Percentiles rank a stretch among this genome's conserved stretches.
Evolutionary conservation across 2,329 filamentous ascomycete species (phyloP).

Genomic region (Colletotrichum zoysiae): DNA sequence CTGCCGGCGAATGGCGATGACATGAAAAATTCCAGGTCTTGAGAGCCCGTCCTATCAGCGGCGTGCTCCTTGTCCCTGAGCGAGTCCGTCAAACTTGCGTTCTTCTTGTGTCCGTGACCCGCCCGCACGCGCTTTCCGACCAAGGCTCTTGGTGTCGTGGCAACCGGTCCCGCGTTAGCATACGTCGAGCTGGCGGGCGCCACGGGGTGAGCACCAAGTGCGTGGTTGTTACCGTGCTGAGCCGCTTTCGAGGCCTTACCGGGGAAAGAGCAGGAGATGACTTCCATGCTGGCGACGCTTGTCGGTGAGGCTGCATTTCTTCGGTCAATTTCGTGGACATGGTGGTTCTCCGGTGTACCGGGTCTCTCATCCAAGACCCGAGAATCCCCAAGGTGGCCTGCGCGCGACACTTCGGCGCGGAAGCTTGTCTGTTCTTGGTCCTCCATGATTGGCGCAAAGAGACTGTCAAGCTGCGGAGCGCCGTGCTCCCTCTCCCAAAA

Average conservation of each 20-base stretch:
- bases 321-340: conserved; percentile 48
- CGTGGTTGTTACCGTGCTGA: conserved; percentile 53
- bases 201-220: conserved; percentile 68
- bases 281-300: conserved; percentile 71
- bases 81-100: conserved; percentile 89
- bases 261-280: conserved; percentile 74
- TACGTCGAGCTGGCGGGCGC: conserved; percentile 61
- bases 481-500: conserved; percentile 63
- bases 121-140: conserved; percentile 71
- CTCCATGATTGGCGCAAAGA: conserved; percentile 49
- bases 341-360: conserved; percentile 58
- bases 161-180: conserved; percentile 63
- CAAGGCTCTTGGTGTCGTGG: conserved; percentile 69
- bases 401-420: conserved; percentile 60
- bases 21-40: conserved; percentile 69
- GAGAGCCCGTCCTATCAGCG: conserved; percentile 61
- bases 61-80: conserved; percentile 72
- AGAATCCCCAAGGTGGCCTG: conserved; percentile 61
- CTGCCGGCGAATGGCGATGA: conserved; percentile 81
- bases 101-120: conserved; percentile 78
- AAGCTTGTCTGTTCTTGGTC: conserved; percentile 54
- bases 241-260: conserved; percentile 59
- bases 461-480: conserved; percentile 59
- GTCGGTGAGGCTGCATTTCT: conserved; percentile 63
- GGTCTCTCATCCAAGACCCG: conserved; percentile 60